Base-by-base conservation (phyloP, 306 rosid genomes). In the Morella rubra region DNA sequence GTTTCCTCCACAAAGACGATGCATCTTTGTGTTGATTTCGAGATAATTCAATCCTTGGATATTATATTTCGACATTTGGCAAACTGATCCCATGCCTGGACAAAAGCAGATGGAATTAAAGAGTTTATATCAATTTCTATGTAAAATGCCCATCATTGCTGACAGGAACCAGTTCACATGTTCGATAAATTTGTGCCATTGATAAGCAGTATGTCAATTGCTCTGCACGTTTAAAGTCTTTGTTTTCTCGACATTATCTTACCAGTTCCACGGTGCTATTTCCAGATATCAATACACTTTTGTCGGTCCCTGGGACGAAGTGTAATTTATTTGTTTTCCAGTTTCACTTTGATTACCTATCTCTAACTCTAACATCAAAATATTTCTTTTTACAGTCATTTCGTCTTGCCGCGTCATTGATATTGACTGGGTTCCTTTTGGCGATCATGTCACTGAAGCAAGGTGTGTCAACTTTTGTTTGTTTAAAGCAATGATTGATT, bases 391-490 rank as follows among this genome's bases (percentile, higher is more conserved):
- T 89, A 86, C 92, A 95, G 97, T 90, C 93, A 64, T 90, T 92
- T 86, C 97, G 97, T 51, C 81, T 92, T 86, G 99, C 97, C 72
- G 81, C 91, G 7, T 83, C 79, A 44, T 86, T 92, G 69, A 96
- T 92, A 74, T 76, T 95, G 81, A 82, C 66, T 42, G 99, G 97
- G 76, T 88, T 95, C 81, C 65, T 89, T 82, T 91, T 92, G 72
- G 93, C 97, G 8, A 84, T 91, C 71, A 79, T 95, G 91, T 92
- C 98, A 6, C 73, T 92, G 87, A 86, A 90, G 71, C 97, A 95
- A 89, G 97, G 97, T 92, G 84, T 82, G 92, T 79, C 56, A 45
- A 66, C 65, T 74, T 77, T 44, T 65, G 62, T 73, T 54, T 67
- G 40, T 51, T 72, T 71, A 79, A 50, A 69, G 69, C 69, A 37